phyloP scores from a whole-genome alignment of 2,329 filamentous ascomycete species.

The Harringtonia aguacate region DNA sequence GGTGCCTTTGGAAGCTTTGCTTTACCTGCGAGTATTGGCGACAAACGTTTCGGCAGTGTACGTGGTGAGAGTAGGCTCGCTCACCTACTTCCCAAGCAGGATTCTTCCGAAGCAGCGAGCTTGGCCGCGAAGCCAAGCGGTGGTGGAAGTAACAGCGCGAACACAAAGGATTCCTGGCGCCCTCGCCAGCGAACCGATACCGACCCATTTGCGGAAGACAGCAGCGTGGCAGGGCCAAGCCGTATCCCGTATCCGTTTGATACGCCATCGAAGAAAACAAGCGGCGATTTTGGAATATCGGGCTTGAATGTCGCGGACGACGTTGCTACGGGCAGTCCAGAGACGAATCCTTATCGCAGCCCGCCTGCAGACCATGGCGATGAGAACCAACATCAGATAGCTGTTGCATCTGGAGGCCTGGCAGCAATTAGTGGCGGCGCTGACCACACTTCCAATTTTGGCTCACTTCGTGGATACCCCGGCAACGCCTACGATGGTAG shows the following conservation, averaged over 20 bases:
- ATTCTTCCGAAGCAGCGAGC: slow-evolving; percentile 13
- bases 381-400: slow-evolving; percentile 27
- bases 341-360: slow-evolving; percentile 94
- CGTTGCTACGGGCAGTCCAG: slow-evolving; percentile 75
- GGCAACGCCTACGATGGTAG: slow-evolving; percentile 51
- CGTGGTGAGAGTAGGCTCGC: slow-evolving; percentile 77
- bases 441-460: slow-evolving; percentile 38
- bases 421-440: slow-evolving; percentile 25
- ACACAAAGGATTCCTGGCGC: slow-evolving; percentile 36
- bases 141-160: background rate
- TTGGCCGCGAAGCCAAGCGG: background rate
- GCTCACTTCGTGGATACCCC: slow-evolving; percentile 39
- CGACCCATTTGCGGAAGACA: slow-evolving; percentile 61
- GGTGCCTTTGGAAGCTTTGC: slow-evolving; percentile 88
- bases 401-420: background rate
- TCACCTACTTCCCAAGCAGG: slow-evolving; percentile 53
- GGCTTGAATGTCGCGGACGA: slow-evolving; percentile 47
- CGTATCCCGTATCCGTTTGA: slow-evolving; percentile 29
- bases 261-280: slow-evolving; percentile 42
- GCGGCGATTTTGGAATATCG: slow-evolving; percentile 52
- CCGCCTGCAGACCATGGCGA: slow-evolving; percentile 62
- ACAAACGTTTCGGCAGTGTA: slow-evolving; percentile 64
- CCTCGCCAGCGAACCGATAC: slow-evolving; percentile 58
- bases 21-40: slow-evolving; percentile 48
- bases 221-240: slow-evolving; percentile 38